Base-by-base conservation (phyloP, 169 alveolate species). In the Babesia ovata region DNA sequence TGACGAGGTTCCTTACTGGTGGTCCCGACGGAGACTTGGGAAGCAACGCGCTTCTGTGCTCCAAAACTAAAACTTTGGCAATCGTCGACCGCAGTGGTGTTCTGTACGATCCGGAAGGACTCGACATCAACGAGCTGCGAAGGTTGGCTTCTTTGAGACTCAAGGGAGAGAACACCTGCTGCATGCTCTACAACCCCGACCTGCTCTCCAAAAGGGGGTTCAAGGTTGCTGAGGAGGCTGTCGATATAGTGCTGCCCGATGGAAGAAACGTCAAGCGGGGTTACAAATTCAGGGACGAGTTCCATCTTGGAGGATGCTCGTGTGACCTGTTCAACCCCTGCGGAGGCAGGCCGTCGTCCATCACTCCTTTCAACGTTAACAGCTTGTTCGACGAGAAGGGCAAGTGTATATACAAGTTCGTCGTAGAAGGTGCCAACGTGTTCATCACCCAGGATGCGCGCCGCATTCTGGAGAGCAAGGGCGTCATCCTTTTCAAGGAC, bases 1-100 rank as follows among this genome's bases (percentile, higher is more conserved):
- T 92, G 65, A 90, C 94, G 17, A 81, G 94, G 57, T 87, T 92
- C 44, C 83, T 90, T 46, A 92, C 93, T 0, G 97, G 97, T 0
- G 97, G 97, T 9, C 97, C 97, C 0, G 97, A 93, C 76, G 97
- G 97, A 0, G 97, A 93, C 67, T 67, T 93, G 62, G 97, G 97
- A 22, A 81, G 93, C 72, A 93, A 93, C 72, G 95, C 93, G 28
- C 79, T 93, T 53, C 84, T 92, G 61, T 75, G 79, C 33, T 87
- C 94, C 19, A 90, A 91, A 63, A 90, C 93, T 39, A 91, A 86
- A 75, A 92, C 93, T 19, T 67, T 87, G 28, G 85, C 95, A n/a
- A 84, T 93, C 29, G 87, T 93, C 42, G 97, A 93, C 70, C 93
- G 94, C 52, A 79, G 94, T 22, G 97, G 97, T 4, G 96, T 93